A percentile compares a stretch with the other conserved stretches of the same genome.
Evolutionary conservation across 2,329 filamentous ascomycete species (phyloP).

Genomic region (Fusarium sp.): DNA sequence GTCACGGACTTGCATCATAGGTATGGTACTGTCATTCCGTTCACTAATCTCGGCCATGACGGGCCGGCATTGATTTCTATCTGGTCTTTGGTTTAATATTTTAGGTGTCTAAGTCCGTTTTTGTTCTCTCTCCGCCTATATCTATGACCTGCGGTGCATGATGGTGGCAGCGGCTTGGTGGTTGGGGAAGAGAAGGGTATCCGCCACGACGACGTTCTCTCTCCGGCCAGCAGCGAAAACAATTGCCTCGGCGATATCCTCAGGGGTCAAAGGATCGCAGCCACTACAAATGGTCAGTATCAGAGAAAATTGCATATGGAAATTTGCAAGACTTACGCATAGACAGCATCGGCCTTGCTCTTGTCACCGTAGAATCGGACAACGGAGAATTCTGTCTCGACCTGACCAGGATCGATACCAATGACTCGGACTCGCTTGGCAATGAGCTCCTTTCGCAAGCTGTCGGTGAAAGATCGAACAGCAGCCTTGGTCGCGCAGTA

Average conservation of each 20-base stretch:
- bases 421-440: slow-evolving; percentile 86
- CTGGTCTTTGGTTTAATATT: too few species aligned
- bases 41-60: too few species aligned
- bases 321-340: slow-evolving; percentile 71
- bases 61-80: too few species aligned
- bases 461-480: slow-evolving; percentile 86
- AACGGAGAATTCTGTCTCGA: slow-evolving; percentile 95
- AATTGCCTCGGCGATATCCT: slow-evolving; percentile 91
- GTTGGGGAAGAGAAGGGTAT: slow-evolving; percentile 88
- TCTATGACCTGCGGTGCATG: slow-evolving; percentile 50
- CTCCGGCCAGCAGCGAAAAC: slow-evolving; percentile 87
- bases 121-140: not conserved
- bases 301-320: too few species aligned
- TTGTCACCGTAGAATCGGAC: slow-evolving; percentile 92
- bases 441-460: slow-evolving; percentile 85
- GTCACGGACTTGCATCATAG: too few species aligned
- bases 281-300: slow-evolving; percentile 63
- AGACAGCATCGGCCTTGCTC: slow-evolving; percentile 89
- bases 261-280: slow-evolving; percentile 86
- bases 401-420: slow-evolving; percentile 90
- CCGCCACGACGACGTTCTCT: slow-evolving; percentile 92
- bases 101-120: too few species aligned
- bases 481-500: slow-evolving; percentile 95
- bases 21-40: too few species aligned
- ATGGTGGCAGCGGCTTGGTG: slow-evolving; percentile 72